phyloP scores from a whole-genome alignment of 2,329 filamentous ascomycete species.

The Zalaria obscura region DNA sequence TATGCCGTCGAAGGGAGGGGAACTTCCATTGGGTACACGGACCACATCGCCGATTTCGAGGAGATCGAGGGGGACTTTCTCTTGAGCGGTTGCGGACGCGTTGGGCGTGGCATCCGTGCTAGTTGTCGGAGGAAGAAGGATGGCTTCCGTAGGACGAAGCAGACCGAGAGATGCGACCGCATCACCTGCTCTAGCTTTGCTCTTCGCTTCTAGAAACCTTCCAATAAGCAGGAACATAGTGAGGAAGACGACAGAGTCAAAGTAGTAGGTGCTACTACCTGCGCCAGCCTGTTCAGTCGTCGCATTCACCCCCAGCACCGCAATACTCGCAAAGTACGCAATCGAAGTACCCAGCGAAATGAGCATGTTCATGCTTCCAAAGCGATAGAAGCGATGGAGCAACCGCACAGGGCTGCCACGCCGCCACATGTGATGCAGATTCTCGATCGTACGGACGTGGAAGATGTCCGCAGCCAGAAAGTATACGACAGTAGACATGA shows the following conservation, averaged over 20 bases:
- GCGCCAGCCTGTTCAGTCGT: slow-evolving; percentile 12
- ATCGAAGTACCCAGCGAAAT: slow-evolving; percentile 81
- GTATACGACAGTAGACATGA: slow-evolving; percentile 75
- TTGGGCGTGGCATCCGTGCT: neutral
- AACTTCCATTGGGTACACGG: slow-evolving; percentile 62
- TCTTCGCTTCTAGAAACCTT: slow-evolving; percentile 73
- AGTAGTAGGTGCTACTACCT: slow-evolving; percentile 41
- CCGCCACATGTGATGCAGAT: slow-evolving; percentile 65
- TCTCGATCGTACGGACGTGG: slow-evolving; percentile 64
- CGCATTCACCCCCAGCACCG: slow-evolving; percentile 52
- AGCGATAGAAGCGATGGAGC: slow-evolving; percentile 68
- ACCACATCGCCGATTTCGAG: slow-evolving; percentile 45
- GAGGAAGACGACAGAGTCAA: slow-evolving; percentile 84
- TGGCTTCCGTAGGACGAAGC: slow-evolving; percentile 61
- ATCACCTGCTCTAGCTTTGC: slow-evolving; percentile 79
- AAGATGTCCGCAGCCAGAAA: slow-evolving; percentile 78
- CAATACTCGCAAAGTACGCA: slow-evolving; percentile 72
- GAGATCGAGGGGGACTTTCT: slow-evolving; percentile 47
- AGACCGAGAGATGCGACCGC: slow-evolving; percentile 69
- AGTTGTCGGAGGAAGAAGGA: slow-evolving; percentile 37
- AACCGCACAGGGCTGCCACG: slow-evolving; percentile 59
- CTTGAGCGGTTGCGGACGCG: slow-evolving; percentile 13
- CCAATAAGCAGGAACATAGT: slow-evolving; percentile 71
- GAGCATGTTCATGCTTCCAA: slow-evolving; percentile 92
- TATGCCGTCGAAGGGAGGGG: slow-evolving; percentile 69